Percentiles rank a stretch among this genome's conserved stretches.
These are phyloP conservation scores for Lasiodiplodia theobromae DNA, from an alignment of 2,329 filamentous ascomycete species.

Conservation along the genomic window DNA sequence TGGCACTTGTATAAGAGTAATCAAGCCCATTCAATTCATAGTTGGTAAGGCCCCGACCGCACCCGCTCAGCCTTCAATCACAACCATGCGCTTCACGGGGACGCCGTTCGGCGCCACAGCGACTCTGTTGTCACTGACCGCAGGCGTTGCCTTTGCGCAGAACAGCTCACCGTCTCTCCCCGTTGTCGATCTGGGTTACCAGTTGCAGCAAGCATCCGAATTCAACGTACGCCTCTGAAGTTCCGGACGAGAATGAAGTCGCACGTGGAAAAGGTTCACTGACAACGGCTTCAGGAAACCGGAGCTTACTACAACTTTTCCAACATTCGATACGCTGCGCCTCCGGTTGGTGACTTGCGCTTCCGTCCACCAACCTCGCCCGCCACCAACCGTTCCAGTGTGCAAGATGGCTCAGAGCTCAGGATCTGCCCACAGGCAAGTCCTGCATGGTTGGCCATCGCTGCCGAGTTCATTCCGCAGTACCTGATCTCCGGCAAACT, in stretches of 20 bases:
- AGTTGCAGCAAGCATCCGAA: slow-evolving; percentile 12
- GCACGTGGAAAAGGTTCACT: neutral
- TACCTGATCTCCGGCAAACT: slow-evolving; percentile 49
- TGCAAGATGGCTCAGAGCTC: slow-evolving; percentile 55
- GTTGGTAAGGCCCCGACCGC: neutral
- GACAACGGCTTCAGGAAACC: slow-evolving; percentile 44
- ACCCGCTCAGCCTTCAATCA: neutral
- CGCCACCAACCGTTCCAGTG: slow-evolving; percentile 49
- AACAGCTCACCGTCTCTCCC: neutral
- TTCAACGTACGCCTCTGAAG: slow-evolving; percentile 14
- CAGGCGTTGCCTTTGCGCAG: neutral
- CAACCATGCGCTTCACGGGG: slow-evolving; percentile 10
- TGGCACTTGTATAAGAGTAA: neutral
- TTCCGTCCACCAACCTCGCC: slow-evolving; percentile 59
- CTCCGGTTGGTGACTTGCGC: slow-evolving; percentile 59
- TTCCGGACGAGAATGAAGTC: neutral
- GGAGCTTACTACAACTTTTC: slow-evolving; percentile 61
- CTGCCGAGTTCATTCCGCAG: slow-evolving; percentile 4
- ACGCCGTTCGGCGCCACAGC: neutral
- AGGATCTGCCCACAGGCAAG: slow-evolving; percentile 17
- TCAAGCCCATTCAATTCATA: neutral
- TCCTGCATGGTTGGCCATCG: neutral
- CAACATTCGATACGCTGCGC: slow-evolving; percentile 64
- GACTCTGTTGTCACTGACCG: slow-evolving; percentile 3
- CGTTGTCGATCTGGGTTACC: slow-evolving; percentile 27